Percentiles rank a stretch among this genome's conserved stretches.
These are phyloP conservation scores for Leccinum boreale DNA, from an alignment of 768 basidiomycete genomes.

Conservation along the genomic window DNA sequence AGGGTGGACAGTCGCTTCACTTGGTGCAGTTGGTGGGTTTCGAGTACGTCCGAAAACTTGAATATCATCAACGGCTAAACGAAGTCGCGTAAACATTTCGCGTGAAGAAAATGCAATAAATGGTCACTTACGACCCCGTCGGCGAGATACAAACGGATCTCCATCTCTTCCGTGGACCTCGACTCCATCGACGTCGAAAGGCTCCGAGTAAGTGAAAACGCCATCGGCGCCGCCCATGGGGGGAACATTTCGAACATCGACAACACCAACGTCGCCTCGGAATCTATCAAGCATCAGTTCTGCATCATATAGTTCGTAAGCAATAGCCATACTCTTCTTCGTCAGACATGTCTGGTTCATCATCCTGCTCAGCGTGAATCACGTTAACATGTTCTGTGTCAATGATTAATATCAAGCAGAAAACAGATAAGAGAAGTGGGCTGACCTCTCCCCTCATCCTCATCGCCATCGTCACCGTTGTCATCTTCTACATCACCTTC, in stretches of 20 bases:
- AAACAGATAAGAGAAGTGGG: background rate
- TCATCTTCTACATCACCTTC: slow-evolving; percentile 58
- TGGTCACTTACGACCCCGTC: slow-evolving; percentile 40
- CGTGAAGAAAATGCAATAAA: background rate
- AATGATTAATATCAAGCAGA: slow-evolving; percentile 7
- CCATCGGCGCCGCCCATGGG: slow-evolving; percentile 38
- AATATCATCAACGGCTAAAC: slow-evolving; percentile 48
- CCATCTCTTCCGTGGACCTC: slow-evolving; percentile 42
- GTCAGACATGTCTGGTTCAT: slow-evolving; percentile 62
- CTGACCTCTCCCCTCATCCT: slow-evolving; percentile 23
- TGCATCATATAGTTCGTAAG: background rate
- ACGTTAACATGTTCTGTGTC: slow-evolving; percentile 49
- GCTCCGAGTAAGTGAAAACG: slow-evolving; percentile 53
- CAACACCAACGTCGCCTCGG: slow-evolving; percentile 38
- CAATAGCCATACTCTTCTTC: slow-evolving; percentile 55
- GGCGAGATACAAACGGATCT: slow-evolving; percentile 47
- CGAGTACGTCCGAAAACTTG: slow-evolving; percentile 65
- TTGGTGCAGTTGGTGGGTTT: slow-evolving; percentile 46
- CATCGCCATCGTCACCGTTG: slow-evolving; percentile 55
- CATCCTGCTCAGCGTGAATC: slow-evolving; percentile 60
- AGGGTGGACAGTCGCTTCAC: slow-evolving; percentile 78
- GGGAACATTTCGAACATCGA: slow-evolving; percentile 33
- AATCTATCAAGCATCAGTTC: slow-evolving; percentile 33
- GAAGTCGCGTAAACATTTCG: background rate
- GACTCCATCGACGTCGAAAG: slow-evolving; percentile 44